Evolutionary conservation across 345 rosid genomes (phyloP).

Genomic region (Acer campestre): DNA sequence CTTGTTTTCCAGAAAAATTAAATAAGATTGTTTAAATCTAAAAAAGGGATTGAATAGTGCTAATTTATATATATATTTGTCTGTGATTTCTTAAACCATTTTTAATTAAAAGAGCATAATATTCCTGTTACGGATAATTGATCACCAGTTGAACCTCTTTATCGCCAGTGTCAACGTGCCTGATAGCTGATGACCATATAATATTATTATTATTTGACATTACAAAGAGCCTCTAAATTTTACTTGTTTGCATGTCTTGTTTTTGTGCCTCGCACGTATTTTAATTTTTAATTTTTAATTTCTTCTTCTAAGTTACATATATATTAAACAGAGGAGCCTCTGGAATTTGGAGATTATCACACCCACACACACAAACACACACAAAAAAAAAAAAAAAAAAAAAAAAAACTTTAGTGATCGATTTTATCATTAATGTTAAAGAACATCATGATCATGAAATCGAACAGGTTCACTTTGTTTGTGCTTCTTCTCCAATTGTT

Average conservation of each 20-base stretch:
- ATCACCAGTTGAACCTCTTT: not conserved
- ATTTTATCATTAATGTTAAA: not conserved
- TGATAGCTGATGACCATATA: not conserved
- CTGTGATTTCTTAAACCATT: no score
- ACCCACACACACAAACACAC: not conserved
- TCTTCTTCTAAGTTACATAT: not conserved
- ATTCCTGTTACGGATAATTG: no score
- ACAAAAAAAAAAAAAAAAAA: no score
- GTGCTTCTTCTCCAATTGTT: conserved; percentile 11
- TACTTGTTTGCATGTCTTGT: conserved; percentile 10
- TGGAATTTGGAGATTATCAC: not conserved
- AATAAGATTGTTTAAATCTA: no score
- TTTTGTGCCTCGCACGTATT: conserved; percentile 20
- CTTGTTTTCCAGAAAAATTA: not conserved
- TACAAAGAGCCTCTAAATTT: not conserved
- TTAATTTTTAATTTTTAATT: not conserved
- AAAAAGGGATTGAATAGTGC: no score
- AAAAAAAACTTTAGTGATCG: not conserved
- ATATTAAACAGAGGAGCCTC: not conserved
- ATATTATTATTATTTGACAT: no score
- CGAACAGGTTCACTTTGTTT: not conserved
- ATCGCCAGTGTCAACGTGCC: not conserved
- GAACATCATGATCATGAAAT: conserved; percentile 14
- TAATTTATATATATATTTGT: no score
- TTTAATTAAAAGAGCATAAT: no score